Base-by-base conservation (phyloP, 1,284 basidiomycete species). In the Rhodotorula mucilaginosa region DNA sequence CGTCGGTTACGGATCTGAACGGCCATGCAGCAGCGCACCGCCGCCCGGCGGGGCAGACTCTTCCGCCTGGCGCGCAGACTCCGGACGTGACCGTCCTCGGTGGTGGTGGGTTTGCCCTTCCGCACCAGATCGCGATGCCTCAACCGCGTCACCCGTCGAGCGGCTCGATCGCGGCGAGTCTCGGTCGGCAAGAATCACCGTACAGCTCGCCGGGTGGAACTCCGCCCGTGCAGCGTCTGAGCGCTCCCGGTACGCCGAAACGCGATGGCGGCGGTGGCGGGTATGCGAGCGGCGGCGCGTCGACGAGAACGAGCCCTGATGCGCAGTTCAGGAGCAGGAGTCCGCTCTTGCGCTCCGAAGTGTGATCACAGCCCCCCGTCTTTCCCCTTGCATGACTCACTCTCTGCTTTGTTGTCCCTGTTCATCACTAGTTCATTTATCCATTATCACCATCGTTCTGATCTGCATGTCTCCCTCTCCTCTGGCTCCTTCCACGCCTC, bases 1-100 rank as follows among this genome's bases (percentile, higher is more conserved):
- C 48, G 2, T 62, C 61, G 49, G 18, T 34, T 5, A 34, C 48
- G 21, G 7, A 23, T 18, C 26, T 29, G 12, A 15, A n/a, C 8
- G 60, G 23, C 2, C 29, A 31, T 0, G 21, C 46, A 5, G 18
- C 57, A 7, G 57, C 57, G 61, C 48, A 52, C 65, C 62, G 66
- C 31, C 65, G 70, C 3, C 62, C 65, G 39, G 58, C 64, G 23
- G 63, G 66, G 46, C 65, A 67, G 58, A 26, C 23, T 34, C 1
- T 65, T 6, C 64, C 64, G 2, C 51, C 64, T 4, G 70, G 70
- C 4, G 64, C 70, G 18, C 64, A 68, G 21, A 69, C 70, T 5
- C 70, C 70, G 46, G 70, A 72, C 26, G 61, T 66, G 58, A 57
- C 19, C 18, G 26, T 66, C 29, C 29, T 7, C 63, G 7, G 21